phyloP scores from a whole-genome alignment of 495 filamentous ascomycete genomes.

The Pyrenula massariospora region DNA sequence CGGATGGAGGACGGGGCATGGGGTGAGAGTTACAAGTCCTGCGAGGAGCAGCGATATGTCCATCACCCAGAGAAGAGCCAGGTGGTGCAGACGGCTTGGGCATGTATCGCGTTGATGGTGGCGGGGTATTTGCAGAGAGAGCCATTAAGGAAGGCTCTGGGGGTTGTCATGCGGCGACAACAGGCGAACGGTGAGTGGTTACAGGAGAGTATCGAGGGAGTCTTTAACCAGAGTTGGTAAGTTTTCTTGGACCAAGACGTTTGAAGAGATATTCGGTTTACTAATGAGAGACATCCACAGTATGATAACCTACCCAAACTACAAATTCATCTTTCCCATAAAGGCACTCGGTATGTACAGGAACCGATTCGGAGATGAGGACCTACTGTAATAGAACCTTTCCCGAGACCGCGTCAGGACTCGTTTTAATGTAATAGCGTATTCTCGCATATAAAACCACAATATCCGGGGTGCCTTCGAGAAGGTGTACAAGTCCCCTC shows the following conservation, averaged over 20 bases:
- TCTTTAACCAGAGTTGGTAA: constrained; percentile 95
- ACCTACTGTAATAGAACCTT: constrained; percentile 20
- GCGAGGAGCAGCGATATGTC: constrained; percentile 47
- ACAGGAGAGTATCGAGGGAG: constrained; percentile 91
- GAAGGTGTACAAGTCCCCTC: too few species aligned
- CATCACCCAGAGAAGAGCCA: constrained; percentile 54
- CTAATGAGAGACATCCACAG: constrained; percentile 19
- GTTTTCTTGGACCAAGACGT: constrained; percentile 12
- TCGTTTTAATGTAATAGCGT: too few species aligned
- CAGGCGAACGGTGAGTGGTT: constrained; percentile 84
- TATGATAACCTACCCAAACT: constrained; percentile 99
- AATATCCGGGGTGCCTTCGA: too few species aligned
- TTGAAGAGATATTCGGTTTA: not conserved
- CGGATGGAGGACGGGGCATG: constrained; percentile 87
- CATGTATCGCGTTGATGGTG: constrained; percentile 71
- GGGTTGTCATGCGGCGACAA: constrained; percentile 76
- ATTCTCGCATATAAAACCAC: too few species aligned
- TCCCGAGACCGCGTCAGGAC: too few species aligned
- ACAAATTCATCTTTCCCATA: constrained; percentile 94
- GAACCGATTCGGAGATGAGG: constrained; percentile 57
- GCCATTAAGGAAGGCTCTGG: constrained; percentile 62
- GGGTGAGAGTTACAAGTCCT: constrained; percentile 86
- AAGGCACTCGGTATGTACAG: constrained; percentile 88
- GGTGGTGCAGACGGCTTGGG: constrained; percentile 91
- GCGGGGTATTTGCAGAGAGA: constrained; percentile 68